A percentile compares a stretch with the other conserved stretches of the same genome.
Evolutionary conservation across 2,329 filamentous ascomycete genomes (phyloP).

Genomic region (Teratosphaeria epicoccoides): DNA sequence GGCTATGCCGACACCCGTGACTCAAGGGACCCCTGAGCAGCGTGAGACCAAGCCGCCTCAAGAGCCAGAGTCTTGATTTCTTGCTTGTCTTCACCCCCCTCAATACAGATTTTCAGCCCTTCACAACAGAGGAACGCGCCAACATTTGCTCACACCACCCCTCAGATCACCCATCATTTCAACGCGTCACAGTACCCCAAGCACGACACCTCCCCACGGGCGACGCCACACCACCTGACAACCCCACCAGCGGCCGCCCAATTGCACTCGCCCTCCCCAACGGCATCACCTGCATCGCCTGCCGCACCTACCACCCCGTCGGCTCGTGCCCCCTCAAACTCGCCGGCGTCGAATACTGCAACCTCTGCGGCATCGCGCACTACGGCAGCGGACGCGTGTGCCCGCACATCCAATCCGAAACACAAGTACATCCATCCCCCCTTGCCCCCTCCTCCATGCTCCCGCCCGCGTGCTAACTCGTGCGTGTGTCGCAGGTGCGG

Average conservation of each 20-base stretch:
- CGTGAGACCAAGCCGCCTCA: background rate
- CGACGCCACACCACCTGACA: constrained; percentile 2
- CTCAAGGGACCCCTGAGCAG: background rate
- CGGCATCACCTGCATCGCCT: constrained; percentile 41
- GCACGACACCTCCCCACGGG: background rate
- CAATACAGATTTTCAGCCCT: background rate
- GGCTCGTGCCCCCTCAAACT: constrained; percentile 53
- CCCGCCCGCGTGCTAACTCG: background rate
- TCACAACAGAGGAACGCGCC: background rate
- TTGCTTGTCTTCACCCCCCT: background rate
- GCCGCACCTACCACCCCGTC: constrained; percentile 41
- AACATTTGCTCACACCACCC: constrained; percentile 2
- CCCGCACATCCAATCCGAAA: constrained; percentile 52
- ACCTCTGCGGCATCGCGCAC: constrained; percentile 54
- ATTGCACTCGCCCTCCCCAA: constrained; percentile 3
- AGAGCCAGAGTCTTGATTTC: background rate
- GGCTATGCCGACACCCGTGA: background rate
- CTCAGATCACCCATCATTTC: constrained; percentile 10
- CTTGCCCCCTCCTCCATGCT: background rate
- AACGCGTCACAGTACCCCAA: constrained; percentile 10
- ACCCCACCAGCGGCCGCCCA: background rate
- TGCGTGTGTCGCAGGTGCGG: constrained; percentile 38
- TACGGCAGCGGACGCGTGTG: constrained; percentile 47
- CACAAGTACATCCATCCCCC: constrained; percentile 21
- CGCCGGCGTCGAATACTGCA: constrained; percentile 51